These are phyloP conservation scores for Brassica rapa DNA, from an alignment of 345 rosid genomes.

Conservation along the genomic window DNA sequence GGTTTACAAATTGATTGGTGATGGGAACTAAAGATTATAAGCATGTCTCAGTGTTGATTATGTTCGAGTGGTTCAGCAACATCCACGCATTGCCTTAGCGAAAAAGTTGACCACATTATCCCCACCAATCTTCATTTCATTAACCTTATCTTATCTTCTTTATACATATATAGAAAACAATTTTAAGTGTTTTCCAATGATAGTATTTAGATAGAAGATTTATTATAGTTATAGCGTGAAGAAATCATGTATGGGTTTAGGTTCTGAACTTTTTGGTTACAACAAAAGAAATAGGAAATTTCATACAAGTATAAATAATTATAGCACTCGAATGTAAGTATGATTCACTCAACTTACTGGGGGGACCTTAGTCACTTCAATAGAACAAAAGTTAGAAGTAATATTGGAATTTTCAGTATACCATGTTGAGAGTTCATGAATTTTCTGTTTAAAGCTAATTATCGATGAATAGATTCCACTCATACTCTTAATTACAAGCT, in stretches of 20 bases:
- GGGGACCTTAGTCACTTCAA: neutral
- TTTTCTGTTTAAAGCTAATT: neutral
- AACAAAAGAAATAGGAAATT: neutral
- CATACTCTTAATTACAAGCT: neutral
- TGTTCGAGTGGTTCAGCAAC: slow-evolving; percentile 25
- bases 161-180: slow-evolving; percentile 4
- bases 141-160: slow-evolving; percentile 16
- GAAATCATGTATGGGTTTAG: neutral
- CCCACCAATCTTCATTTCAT: slow-evolving; percentile 35
- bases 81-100: slow-evolving; percentile 36
- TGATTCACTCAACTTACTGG: neutral
- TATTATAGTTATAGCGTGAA: neutral
- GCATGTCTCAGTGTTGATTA: slow-evolving; percentile 18
- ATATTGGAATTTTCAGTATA: neutral
- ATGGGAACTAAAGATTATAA: slow-evolving; percentile 30
- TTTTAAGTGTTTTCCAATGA: neutral
- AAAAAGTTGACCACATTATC: slow-evolving; percentile 32
- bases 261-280: neutral
- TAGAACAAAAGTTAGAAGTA: neutral
- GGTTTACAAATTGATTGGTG: slow-evolving; percentile 10
- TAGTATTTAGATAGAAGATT: neutral
- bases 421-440: neutral
- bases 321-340: neutral
- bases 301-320: neutral
- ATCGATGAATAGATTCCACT: neutral